Evolutionary conservation across 2,329 filamentous ascomycete species (phyloP).

Genomic region (Tricladium varicosporioides): DNA sequence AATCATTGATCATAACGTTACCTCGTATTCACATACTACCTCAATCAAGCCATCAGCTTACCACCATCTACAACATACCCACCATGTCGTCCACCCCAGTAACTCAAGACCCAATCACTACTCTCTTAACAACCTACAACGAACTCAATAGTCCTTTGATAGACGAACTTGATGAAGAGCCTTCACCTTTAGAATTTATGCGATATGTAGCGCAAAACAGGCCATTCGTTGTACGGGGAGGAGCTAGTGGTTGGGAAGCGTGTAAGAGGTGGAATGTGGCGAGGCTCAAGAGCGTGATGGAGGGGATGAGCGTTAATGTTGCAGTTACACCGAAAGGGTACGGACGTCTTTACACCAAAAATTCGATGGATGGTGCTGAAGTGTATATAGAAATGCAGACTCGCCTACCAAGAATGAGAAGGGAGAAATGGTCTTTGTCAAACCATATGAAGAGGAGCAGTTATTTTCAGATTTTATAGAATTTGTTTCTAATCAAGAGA

Average conservation of each 20-base stretch:
- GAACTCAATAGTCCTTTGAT: slow-evolving; percentile 65
- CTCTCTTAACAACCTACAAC: slow-evolving; percentile 67
- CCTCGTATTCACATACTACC: not conserved
- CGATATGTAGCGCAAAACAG: slow-evolving; percentile 71
- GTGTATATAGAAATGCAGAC: slow-evolving; percentile 44
- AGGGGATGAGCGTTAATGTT: slow-evolving; percentile 63
- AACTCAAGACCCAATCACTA: slow-evolving; percentile 41
- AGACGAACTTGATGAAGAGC: slow-evolving; percentile 61
- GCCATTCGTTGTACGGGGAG: slow-evolving; percentile 69
- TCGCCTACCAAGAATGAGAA: slow-evolving; percentile 45
- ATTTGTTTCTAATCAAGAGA: slow-evolving; percentile 58
- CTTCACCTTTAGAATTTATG: slow-evolving; percentile 77
- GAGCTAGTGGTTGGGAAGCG: slow-evolving; percentile 62
- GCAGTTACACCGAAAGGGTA: slow-evolving; percentile 64
- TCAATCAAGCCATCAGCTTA: not conserved
- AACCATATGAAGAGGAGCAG: slow-evolving; percentile 67
- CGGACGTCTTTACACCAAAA: not conserved
- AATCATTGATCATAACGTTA: not conserved
- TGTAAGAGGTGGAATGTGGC: slow-evolving; percentile 58
- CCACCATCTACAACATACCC: no score
- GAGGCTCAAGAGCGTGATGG: slow-evolving; percentile 57
- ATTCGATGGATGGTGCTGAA: no score
- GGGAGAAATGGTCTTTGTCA: slow-evolving; percentile 56
- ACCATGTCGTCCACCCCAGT: no score
- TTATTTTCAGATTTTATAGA: slow-evolving; percentile 61